Evolutionary conservation across 2,329 filamentous ascomycete species (phyloP), one percentile per base, ranked within the genome.

Genomic region (Trichoderma atroviride): DNA sequence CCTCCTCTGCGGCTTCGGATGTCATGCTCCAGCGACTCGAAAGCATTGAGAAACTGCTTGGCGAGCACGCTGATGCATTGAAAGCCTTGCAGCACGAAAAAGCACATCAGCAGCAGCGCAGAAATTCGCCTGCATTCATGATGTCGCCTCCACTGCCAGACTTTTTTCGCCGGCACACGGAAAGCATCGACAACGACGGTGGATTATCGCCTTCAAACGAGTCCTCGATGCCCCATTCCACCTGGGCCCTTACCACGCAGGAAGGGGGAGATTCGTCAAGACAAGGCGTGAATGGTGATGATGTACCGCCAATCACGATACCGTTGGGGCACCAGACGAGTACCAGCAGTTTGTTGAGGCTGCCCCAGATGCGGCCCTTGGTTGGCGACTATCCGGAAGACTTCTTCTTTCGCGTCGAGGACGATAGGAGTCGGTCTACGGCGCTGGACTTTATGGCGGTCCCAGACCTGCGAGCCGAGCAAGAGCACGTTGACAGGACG

Each of bases 291-390:
- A 43, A 65, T 31, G 35, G 35, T 10, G 68, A 65, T 19, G 61
- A 69, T 6, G 61, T 69, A 5, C 69, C 68, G 9, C 55, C 70
- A 16, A 70, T 72, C 40, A 73, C 70, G 4, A 73, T 73, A 56
- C 72, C 72, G 0, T 10, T 72, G 14, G 72, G 71, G 0, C 72
- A 73, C 56, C 71, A 72, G 57, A 73, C 72, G n/a, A 72, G 69
- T 40, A 70, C 71, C 11, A 70, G 70, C 43, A 72, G 64, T 13
- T 40, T 73, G 1, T 33, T 73, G 29, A 50, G 59, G n/a, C 64
- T 73, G 19, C 70, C 70, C 2, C 71, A 72, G 60, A 67, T 71
- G 52, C 69, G 69, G 2, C 58, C 59, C 5, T 33, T 72, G 35
- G 58, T 72, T 11, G 68, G 70, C 11, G 70, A 71, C 4, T 71